phyloP scores from a whole-genome alignment of 306 rosid genomes.

The Cicer bijugum region DNA sequence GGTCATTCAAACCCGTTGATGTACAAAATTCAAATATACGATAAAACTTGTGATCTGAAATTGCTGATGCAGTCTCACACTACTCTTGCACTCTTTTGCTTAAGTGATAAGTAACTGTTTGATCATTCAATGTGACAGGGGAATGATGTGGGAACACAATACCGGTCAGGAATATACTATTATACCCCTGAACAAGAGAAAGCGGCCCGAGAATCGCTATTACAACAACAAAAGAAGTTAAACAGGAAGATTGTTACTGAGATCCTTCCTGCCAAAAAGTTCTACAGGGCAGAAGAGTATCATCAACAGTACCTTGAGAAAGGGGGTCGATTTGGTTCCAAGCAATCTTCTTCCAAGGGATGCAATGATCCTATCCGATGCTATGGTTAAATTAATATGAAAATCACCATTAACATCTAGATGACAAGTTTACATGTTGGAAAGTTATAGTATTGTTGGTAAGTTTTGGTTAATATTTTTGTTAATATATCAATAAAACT shows the following conservation, averaged over 20 bases:
- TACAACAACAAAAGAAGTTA: slow-evolving; percentile 59
- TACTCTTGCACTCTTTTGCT: background rate
- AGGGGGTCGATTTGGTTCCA: slow-evolving; percentile 85
- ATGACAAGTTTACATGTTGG: slow-evolving; percentile 25
- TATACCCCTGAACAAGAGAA: slow-evolving; percentile 90
- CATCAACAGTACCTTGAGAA: slow-evolving; percentile 95
- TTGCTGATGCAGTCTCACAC: background rate
- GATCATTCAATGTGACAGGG: slow-evolving; percentile 58
- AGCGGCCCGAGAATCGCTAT: slow-evolving; percentile 68
- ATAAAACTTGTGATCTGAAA: background rate
- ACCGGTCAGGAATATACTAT: slow-evolving; percentile 94
- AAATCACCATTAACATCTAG: background rate
- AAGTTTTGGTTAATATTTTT: slow-evolving; percentile 9
- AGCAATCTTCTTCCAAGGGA: slow-evolving; percentile 80
- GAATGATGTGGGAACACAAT: slow-evolving; percentile 91
- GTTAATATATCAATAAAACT: slow-evolving; percentile 35
- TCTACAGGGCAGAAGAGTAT: slow-evolving; percentile 88
- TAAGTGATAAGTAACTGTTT: slow-evolving; percentile 19
- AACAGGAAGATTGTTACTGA: slow-evolving; percentile 81
- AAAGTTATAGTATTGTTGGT: slow-evolving; percentile 1
- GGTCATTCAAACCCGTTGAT: background rate
- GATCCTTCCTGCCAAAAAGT: slow-evolving; percentile 86
- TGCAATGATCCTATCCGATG: slow-evolving; percentile 93
- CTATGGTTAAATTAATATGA: slow-evolving; percentile 62
- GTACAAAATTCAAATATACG: background rate